These are phyloP conservation scores for Pestalotiopsis sp. DNA, from an alignment of 2,329 filamentous ascomycete species.

Conservation along the genomic window DNA sequence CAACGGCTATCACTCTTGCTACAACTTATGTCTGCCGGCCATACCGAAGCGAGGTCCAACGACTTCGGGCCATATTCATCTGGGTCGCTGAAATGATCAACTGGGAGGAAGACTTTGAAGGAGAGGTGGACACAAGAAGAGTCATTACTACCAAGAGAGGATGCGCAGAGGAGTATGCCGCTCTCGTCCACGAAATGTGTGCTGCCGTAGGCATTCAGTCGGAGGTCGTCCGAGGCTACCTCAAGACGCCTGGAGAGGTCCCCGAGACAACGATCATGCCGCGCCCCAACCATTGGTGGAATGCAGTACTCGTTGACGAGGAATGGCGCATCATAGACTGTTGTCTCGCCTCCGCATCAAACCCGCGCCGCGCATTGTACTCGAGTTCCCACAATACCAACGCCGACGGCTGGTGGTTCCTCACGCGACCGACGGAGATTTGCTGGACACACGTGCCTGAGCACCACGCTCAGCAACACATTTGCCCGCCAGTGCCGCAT, in stretches of 20 bases:
- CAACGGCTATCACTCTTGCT: constrained; percentile 79
- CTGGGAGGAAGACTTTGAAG: constrained; percentile 95
- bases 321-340: constrained; percentile 98
- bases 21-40: constrained; percentile 93
- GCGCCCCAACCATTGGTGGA: constrained; percentile 98
- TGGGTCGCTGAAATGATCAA: constrained; percentile 94
- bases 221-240: constrained; percentile 84
- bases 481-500: constrained; percentile 84
- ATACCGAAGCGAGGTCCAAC: constrained; percentile 91
- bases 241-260: constrained; percentile 86
- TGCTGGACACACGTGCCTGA: constrained; percentile 97
- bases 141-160: constrained; percentile 84
- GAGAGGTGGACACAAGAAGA: constrained; percentile 77
- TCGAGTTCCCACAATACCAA: constrained; percentile 69
- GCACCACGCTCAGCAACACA: constrained; percentile 85
- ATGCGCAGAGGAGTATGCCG: constrained; percentile 86
- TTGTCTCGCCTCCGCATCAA: constrained; percentile 86
- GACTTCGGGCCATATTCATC: constrained; percentile 91
- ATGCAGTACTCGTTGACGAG: constrained; percentile 86
- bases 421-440: constrained; percentile 83
- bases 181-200: constrained; percentile 92
- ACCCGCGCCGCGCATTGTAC: constrained; percentile 77
- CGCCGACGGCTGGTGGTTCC: constrained; percentile 91
- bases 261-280: constrained; percentile 80
- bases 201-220: constrained; percentile 83